Conservation (phyloP, 331 rosid genomes). For the Malus hybrid region DNA sequence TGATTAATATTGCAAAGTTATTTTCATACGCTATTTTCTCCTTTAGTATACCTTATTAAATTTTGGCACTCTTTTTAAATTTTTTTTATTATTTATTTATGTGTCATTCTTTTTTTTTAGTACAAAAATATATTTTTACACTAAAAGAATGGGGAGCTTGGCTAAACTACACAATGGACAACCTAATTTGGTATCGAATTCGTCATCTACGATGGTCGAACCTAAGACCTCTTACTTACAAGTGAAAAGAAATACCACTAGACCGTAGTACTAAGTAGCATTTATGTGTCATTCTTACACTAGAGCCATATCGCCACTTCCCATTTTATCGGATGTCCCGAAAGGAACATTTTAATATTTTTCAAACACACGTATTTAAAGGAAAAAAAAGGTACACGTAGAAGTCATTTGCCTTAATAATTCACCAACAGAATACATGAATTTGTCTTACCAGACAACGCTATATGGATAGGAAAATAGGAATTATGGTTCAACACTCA, state of each 20-base stretch:
- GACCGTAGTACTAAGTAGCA: too few relatives aligned
- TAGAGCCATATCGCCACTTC: background rate
- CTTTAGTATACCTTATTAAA: too few relatives aligned
- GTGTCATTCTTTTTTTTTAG: background rate
- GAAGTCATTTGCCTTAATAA: background rate
- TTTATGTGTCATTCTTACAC: background rate
- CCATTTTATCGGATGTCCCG: background rate
- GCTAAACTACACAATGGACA: too few relatives aligned
- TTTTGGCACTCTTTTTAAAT: too few relatives aligned
- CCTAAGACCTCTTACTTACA: too few relatives aligned
- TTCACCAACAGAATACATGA: background rate
- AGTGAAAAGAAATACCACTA: rapidly evolving
- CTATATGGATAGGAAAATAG: background rate
- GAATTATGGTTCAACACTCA: background rate
- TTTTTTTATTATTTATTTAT: too few relatives aligned
- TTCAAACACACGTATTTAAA: background rate
- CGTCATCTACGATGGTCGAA: too few relatives aligned
- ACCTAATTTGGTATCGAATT: too few relatives aligned
- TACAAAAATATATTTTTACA: too few relatives aligned
- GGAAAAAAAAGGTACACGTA: background rate
- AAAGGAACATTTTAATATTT: background rate
- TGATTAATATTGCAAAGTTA: too few relatives aligned
- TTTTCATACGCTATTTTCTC: too few relatives aligned
- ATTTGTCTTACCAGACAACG: background rate
- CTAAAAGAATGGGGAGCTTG: too few relatives aligned